These are phyloP conservation scores for Chrysophaeum taylorii DNA, from an alignment of 352 stramenopile genomes.

Conservation along the genomic window DNA sequence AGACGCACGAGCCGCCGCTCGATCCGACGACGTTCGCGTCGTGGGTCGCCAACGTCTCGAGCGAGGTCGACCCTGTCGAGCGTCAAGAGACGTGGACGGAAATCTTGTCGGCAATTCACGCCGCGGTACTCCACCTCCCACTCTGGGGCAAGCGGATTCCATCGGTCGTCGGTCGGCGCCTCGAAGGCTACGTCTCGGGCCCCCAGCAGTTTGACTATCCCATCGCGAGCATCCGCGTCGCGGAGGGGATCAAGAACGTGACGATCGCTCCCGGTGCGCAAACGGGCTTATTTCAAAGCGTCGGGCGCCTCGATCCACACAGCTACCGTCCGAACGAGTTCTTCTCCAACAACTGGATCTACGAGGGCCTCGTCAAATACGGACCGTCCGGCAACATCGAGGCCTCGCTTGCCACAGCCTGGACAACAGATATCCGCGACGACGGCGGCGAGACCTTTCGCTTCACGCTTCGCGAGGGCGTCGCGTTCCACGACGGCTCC, in stretches of 20 bases:
- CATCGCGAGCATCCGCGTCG: constrained; percentile 23
- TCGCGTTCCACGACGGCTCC: constrained; percentile 45
- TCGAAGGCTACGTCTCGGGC: constrained; percentile 17
- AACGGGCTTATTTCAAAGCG: constrained; percentile 34
- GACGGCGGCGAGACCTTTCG: not conserved
- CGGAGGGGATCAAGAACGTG: constrained; percentile 28
- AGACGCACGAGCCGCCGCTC: constrained; percentile 20
- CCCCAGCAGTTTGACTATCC: constrained; percentile 29
- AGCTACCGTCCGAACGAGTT: constrained; percentile 35
- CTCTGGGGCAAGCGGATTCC: constrained; percentile 19
- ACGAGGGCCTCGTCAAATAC: constrained; percentile 43
- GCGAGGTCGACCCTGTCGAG: constrained; percentile 15
- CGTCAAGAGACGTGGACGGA: constrained; percentile 27
- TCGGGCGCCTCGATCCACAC: constrained; percentile 37
- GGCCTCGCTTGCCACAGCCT: no score
- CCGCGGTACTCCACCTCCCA: constrained; percentile 4
- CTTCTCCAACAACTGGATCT: constrained; percentile 39
- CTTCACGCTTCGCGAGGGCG: constrained; percentile 38
- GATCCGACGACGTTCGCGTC: constrained; percentile 25
- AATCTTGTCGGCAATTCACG: constrained; percentile 35
- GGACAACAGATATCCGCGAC: no score
- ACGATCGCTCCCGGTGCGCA: constrained; percentile 35
- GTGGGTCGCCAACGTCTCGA: constrained; percentile 32
- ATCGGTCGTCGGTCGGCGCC: constrained; percentile 14
- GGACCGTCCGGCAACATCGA: constrained; percentile 34